Percentiles rank a stretch among this genome's conserved stretches.
Evolutionary conservation across 768 basidiomycete genomes (phyloP).

Genomic region (Leccinum subtestaceum): DNA sequence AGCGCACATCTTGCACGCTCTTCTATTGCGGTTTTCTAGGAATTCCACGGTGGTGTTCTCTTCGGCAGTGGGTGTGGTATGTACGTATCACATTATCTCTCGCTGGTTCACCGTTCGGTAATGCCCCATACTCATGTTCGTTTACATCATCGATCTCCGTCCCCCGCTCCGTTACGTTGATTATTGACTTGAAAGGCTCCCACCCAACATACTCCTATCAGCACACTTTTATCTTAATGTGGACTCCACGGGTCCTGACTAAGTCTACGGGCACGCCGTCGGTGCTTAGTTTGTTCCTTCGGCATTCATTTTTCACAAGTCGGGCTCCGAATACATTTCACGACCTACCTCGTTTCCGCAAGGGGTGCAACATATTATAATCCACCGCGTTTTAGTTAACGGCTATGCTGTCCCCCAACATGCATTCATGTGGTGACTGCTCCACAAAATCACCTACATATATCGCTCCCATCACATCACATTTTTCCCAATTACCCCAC

Average conservation of each 20-base stretch:
- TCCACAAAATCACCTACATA: slow-evolving; percentile 18
- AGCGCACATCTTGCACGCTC: slow-evolving; percentile 11
- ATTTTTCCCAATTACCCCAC: slow-evolving; percentile 18
- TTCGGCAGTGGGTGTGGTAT: slow-evolving; percentile 8
- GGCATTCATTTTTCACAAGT: slow-evolving; percentile 18
- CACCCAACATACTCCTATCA: slow-evolving; percentile 6
- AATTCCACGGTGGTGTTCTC: slow-evolving; percentile 11
- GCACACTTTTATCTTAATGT: slow-evolving; percentile 8
- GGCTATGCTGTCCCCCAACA: slow-evolving; percentile 7
- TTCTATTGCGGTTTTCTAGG: slow-evolving; percentile 25
- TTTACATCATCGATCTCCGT: slow-evolving; percentile 25
- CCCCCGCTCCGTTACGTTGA: neutral
- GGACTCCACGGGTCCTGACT: slow-evolving; percentile 17
- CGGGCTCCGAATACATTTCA: slow-evolving; percentile 10
- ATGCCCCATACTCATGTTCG: slow-evolving; percentile 19
- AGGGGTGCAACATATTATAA: slow-evolving; percentile 10
- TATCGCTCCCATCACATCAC: slow-evolving; percentile 7
- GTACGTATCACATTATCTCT: slow-evolving; percentile 10
- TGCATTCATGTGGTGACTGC: slow-evolving; percentile 7
- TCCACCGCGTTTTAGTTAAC: slow-evolving; percentile 9
- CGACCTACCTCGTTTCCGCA: slow-evolving; percentile 21
- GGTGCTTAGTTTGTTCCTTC: slow-evolving; percentile 10
- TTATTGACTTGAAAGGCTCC: neutral
- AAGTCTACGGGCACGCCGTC: slow-evolving; percentile 20
- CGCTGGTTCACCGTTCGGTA: slow-evolving; percentile 6